Base-by-base conservation (phyloP, 495 filamentous ascomycete genomes). In the Articulospora tetracladia region DNA sequence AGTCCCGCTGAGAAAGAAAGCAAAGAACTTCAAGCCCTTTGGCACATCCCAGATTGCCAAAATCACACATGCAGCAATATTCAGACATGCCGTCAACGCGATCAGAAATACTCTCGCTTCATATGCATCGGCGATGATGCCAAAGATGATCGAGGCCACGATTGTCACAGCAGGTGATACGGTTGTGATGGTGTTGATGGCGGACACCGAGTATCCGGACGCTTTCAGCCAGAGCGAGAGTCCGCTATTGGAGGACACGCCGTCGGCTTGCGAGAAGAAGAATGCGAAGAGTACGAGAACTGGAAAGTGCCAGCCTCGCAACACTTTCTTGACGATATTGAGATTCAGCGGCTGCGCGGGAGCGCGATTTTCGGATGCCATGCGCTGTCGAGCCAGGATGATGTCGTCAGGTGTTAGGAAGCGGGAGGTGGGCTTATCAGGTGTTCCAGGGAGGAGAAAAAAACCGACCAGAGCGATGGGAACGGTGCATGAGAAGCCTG, bases 381-480 rank as follows among this genome's bases (percentile, higher is more conserved):
- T 44, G 0, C 61, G 56, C 53, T 56, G 7, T 8, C 34, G 19
- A 22, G 58, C 58, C 4, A 61, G 24, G 17, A 3, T 49, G 10
- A 32, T 27, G 22, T 65, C 63, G 6, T 19, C 20, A 1, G 22
- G 1, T n/a, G 53, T 44, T 3, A 82, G 49, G 44, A 71, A 79
- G 57, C 76, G 79, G 0, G 76, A 70, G 2, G 63, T 67, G 0
- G 74, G 76, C 1, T 72, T 75, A 34, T 78, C 76, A 1, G 79
- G 78, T 13, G 78, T 73, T 2, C 76, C 77, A 1, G 79, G 79
- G 55, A 78, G 77, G n/a, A 79, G 66, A 0, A 61, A 17, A 36
- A 75, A 79, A 0, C 76, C 76, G 30, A 74, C 53, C 1, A 82
- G 3, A 0, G 76, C 79, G 15, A 80, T 65, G n/a, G 79, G 78